Base-by-base conservation (phyloP, 306 rosid species). In the Castanospermum australe region DNA sequence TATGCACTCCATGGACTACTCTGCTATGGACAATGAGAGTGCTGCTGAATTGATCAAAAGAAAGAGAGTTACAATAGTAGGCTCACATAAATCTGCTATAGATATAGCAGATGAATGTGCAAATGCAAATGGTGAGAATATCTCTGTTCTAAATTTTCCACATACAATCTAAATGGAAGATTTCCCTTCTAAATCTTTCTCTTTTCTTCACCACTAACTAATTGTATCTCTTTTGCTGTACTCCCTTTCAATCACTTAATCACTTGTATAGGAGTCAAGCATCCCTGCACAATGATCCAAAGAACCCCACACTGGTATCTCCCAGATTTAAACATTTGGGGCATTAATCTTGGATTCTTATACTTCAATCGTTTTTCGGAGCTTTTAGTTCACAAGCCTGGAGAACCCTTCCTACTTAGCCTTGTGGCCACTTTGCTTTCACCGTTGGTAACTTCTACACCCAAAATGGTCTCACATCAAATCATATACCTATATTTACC, bases 31-130 rank as follows among this genome's bases (percentile, higher is more conserved):
- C 17, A 81, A 78, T 5, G 80, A 36, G 1, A 35, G 7, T 55
- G 89, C 83, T 48, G 85, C 79, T 52, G 48, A 88, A 71, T 35
- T 90, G 54, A 79, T 86, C 50, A 86, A 38, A 82, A 17, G 79
- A 20, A 90, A 88, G 50, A 75, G 82, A 78, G 60, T 88, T 24
- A 36, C 76, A 28, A 6, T 88, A 1, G 2, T 88, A 36, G 92
- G 94, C 44, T 88, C 92, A 18, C 42, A n/a, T 18, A 88, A 90
- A 83, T 84, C 94, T 17, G 92, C 81, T 15, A 3, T 82, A 3
- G 94, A 90, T 67, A 69, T 90, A 25, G 94, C 89, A 15, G 66
- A 45, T 51, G 90, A 86, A 73, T 90, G 92, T 78, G 87, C 92
- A 45, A 51, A 81, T 18, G 75, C 79, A 78, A 88, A 86, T 76